Conservation (phyloP, 2,329 filamentous ascomycete species). For the Esteya vermicola region DNA sequence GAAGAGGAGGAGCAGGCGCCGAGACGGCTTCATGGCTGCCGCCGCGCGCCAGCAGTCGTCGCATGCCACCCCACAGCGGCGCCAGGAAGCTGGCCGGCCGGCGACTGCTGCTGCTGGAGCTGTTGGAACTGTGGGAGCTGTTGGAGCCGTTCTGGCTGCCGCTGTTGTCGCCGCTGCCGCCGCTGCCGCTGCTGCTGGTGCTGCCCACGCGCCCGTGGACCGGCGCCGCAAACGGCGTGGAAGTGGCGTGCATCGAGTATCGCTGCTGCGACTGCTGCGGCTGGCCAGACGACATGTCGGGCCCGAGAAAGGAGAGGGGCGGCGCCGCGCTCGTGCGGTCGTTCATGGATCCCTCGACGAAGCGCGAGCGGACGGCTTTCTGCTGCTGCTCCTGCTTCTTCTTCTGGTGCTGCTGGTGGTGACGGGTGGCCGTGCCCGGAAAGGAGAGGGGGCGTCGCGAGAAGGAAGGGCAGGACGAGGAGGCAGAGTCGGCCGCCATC, state of each 20-base stretch:
- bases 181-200: not conserved
- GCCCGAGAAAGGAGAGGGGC: constrained; percentile 47
- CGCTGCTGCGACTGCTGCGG: constrained; percentile 1
- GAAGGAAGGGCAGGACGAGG: not conserved
- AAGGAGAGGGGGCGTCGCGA: constrained; percentile 7
- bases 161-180: not conserved
- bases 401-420: not conserved
- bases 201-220: constrained; percentile 5
- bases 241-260: constrained; percentile 8
- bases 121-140: not conserved
- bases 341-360: constrained; percentile 78
- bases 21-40: constrained; percentile 3
- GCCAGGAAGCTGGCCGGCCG: constrained; percentile 14
- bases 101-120: constrained; percentile 1
- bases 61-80: constrained; percentile 19
- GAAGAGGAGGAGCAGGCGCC: too few species aligned
- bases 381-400: not conserved
- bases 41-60: constrained; percentile 13
- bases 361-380: constrained; percentile 25
- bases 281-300: constrained; percentile 1
- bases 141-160: not conserved
- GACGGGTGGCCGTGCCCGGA: constrained; percentile 1
- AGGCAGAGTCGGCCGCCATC: too few species aligned
- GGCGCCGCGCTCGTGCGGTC: constrained; percentile 61
- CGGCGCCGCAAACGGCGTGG: constrained; percentile 5